Base-by-base conservation (phyloP, 768 basidiomycete species). In the Trametes coccinea region DNA sequence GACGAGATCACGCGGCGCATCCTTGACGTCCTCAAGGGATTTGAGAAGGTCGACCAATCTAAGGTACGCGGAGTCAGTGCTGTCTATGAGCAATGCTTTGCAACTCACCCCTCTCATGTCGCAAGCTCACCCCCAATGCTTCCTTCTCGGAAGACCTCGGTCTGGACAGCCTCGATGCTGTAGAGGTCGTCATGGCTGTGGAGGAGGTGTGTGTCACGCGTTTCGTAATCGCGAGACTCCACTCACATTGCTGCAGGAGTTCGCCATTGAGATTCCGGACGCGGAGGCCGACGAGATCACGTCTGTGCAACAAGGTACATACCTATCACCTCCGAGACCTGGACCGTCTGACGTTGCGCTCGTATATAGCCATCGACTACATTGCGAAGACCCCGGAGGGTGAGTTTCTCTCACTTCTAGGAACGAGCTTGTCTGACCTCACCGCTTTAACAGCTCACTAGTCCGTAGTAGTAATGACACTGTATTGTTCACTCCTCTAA, bases 111-210 rank as follows among this genome's bases (percentile, higher is more conserved):
- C 29, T 17, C 4, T 27, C 44, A 13, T 45, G 0, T 59, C 30
- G 46, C 29, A 63, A 96, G 95, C 79, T 98, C 69, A 80, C 82
- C 16, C 67, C 84, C 9, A 70, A 81, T 37, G 79, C 92, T 10
- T 81, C 84, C 10, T 95, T 97, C 75, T 76, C 85, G 53, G 80
- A 85, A 48, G 93, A 97, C 80, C 83, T 97, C 53, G 93, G 92
- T 33, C 82, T 97, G 34, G 97, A 99, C 77, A 98, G 95, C 69
- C 79, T 99, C 73, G 97, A 99, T 74, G 85, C 95, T 17, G 95
- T 99, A 17, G 97, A 99, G 75, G 95, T 98, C 30, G 92, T 98
- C 69, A 97, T 99, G 95, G 94, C 96, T 43, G 89, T 99, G 67
- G 97, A 99, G 78, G 97, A 95, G 85, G 89, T 86, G 67, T 47